These are phyloP conservation scores for Blepharisma undulans DNA, from an alignment of 169 alveolate genomes.

Conservation along the genomic window DNA sequence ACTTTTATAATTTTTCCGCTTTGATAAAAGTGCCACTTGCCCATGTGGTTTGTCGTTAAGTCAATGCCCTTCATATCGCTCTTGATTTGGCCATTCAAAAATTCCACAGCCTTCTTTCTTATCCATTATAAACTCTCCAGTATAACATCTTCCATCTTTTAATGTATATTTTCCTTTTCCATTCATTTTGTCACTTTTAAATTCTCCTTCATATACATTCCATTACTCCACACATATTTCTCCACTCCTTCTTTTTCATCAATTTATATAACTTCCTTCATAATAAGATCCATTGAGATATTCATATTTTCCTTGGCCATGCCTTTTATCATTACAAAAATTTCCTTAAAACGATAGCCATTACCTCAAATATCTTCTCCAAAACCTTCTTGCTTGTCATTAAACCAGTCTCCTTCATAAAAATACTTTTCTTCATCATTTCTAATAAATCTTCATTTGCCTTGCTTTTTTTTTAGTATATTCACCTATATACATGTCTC, in stretches of 20 bases:
- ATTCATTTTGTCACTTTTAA: slow-evolving; percentile 81
- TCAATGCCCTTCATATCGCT: slow-evolving; percentile 80
- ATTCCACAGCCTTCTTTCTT: slow-evolving; percentile 88
- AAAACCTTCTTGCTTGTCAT: slow-evolving; percentile 50
- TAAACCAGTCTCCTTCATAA: slow-evolving; percentile 30
- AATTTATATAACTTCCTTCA: slow-evolving; percentile 62
- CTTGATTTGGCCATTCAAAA: slow-evolving; percentile 86
- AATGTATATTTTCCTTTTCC: slow-evolving; percentile 83
- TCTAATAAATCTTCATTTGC: neutral
- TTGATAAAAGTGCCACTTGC: slow-evolving; percentile 50
- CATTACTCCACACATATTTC: neutral
- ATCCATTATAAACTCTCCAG: slow-evolving; percentile 84
- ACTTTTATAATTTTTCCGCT: slow-evolving; percentile 64
- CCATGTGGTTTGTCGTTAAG: slow-evolving; percentile 64
- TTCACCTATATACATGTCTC: slow-evolving; percentile 49
- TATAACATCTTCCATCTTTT: slow-evolving; percentile 74
- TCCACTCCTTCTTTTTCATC: neutral
- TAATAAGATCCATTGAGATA: slow-evolving; percentile 55
- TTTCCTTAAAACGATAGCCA: neutral
- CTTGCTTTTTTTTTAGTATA: slow-evolving; percentile 18
- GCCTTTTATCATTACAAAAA: slow-evolving; percentile 24
- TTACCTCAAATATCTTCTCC: neutral
- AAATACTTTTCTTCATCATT: no score
- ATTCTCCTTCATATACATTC: slow-evolving; percentile 63
- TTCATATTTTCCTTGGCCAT: slow-evolving; percentile 56